Conservation (phyloP, 768 basidiomycete genomes). For the Leccinum truebloodii region DNA sequence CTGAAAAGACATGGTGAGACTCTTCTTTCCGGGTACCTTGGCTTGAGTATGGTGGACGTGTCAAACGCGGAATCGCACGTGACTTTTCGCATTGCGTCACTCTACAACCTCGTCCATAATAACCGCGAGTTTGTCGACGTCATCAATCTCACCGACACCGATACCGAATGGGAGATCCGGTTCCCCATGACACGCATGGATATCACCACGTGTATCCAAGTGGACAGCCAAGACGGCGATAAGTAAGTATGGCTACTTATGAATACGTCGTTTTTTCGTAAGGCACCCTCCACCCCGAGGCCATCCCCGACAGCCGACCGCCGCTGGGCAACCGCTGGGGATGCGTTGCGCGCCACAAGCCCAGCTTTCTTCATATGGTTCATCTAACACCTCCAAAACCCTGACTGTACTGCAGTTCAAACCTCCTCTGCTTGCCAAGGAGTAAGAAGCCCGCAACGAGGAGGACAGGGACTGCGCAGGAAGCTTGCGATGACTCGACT, state of each 20-base stretch:
- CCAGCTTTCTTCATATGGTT: constrained; percentile 20
- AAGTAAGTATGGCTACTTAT: constrained; percentile 6
- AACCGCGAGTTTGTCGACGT: neutral
- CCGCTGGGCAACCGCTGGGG: too few species aligned
- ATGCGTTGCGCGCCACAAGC: neutral
- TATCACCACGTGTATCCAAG: constrained; percentile 15
- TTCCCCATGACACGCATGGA: constrained; percentile 1
- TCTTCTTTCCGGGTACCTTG: neutral
- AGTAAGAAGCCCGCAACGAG: neutral
- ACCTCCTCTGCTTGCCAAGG: constrained; percentile 23
- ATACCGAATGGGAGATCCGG: constrained; percentile 16
- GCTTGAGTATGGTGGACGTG: constrained; percentile 2
- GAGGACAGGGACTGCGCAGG: too few species aligned
- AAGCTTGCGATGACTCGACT: too few species aligned
- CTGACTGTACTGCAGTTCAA: constrained; percentile 26
- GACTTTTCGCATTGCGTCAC: neutral
- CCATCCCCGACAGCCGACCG: neutral
- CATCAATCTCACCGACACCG: constrained; percentile 24
- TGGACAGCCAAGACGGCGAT: constrained; percentile 20
- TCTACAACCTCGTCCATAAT: too few species aligned
- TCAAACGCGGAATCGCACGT: constrained; percentile 9
- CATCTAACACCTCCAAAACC: constrained; percentile 21
- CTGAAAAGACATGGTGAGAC: constrained; percentile 20
- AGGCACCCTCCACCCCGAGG: constrained; percentile 2
- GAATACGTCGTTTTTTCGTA: constrained; percentile 14